Base-by-base conservation (phyloP, 192 early-diverging fungal species). In the Linnemannia elongata region DNA sequence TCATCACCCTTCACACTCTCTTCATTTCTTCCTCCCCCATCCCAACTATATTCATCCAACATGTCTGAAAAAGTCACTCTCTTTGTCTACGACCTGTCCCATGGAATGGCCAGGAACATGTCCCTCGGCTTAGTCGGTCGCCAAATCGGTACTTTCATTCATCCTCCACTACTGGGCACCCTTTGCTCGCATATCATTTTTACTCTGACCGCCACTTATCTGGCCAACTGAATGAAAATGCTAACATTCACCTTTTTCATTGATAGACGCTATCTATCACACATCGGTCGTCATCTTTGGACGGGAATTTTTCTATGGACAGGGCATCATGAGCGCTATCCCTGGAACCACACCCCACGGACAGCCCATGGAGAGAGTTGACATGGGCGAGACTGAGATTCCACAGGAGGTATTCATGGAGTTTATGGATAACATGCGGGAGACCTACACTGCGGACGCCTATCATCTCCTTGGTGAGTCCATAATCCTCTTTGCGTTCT, bases 311-410 rank as follows among this genome's bases (percentile, higher is more conserved):
- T 96, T 88, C 86, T 98, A 93, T 83, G 97, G 96, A 7, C 92
- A 94, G 78, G 97, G 97, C 38, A 95, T 98, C 73, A 80, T 89
- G 74, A 81, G 52, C 24, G 74, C 88, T 4, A 39, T 68, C 82
- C 93, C 70, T 81, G 90, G 87, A 82, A 82, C 86, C 24, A 94
- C 95, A 18, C 87, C 80, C 44, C 94, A 96, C 73, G 96, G 96
- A 57, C 79, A 76, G 41, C 95, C 96, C 3, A 74, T 96, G 15
- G 82, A 96, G 66, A 82, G 83, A 13, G 89, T 97, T 42, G 90
- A 93, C 60, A 96, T 98, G 94, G 97, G 97, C 35, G 88, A 89
- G 49, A 98, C 96, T 3, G 87, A 92, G 72, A 91, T 97, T 18
- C 94, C 96, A 36, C 75, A 90, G 69, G 94, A 96, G 13, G 91